Conservation (phyloP, 768 basidiomycete species). For the Suillus discolor region DNA sequence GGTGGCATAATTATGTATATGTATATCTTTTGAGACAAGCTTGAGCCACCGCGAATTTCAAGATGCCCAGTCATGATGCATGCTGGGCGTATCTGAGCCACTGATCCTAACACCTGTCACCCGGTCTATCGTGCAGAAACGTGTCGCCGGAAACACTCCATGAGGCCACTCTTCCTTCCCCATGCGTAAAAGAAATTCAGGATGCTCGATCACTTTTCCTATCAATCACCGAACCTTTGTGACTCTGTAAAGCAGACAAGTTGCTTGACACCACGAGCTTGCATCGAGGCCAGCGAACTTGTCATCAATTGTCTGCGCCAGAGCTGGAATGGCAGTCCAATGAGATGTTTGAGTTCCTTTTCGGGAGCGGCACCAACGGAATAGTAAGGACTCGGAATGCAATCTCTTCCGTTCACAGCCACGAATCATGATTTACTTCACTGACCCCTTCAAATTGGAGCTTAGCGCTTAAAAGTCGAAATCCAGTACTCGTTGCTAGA, state of each 20-base stretch:
- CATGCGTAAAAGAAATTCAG: background rate
- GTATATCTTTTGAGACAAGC: background rate
- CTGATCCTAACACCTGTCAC: background rate
- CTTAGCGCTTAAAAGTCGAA: too few relatives aligned
- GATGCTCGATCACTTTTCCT: background rate
- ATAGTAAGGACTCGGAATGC: too few relatives aligned
- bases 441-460: too few relatives aligned
- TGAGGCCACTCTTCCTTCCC: slow-evolving; percentile 3
- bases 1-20: background rate
- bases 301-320: background rate
- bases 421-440: too few relatives aligned
- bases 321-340: background rate
- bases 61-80: background rate
- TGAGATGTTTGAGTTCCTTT: background rate
- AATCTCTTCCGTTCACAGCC: too few relatives aligned
- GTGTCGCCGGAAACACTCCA: background rate
- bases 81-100: background rate
- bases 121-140: background rate
- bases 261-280: background rate
- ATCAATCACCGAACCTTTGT: background rate
- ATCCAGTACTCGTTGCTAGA: too few relatives aligned
- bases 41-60: background rate
- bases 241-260: background rate
- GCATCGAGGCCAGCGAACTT: background rate
- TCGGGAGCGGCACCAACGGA: too few relatives aligned